A percentile compares a stretch with the other conserved stretches of the same genome.
Conservation (phyloP, 176 grass and related monocot species). For the Hyparrhenia diplandra region DNA sequence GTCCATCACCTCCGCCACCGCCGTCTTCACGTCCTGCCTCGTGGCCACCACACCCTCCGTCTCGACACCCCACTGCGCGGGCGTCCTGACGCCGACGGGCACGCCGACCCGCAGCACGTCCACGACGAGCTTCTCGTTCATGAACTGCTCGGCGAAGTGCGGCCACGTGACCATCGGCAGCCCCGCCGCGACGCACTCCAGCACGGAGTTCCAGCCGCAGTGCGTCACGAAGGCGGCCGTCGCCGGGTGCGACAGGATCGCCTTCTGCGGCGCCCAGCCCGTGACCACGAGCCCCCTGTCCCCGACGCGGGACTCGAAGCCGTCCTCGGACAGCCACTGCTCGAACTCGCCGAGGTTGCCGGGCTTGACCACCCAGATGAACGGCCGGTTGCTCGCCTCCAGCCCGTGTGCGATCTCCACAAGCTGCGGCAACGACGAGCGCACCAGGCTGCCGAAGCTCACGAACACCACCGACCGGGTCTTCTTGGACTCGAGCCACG, state of each 20-base stretch:
- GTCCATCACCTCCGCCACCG: no score
- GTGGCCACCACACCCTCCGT: no score
- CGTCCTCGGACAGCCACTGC: constrained; percentile 27
- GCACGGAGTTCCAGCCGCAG: constrained; percentile 45
- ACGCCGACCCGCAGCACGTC: constrained; percentile 16
- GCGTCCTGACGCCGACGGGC: constrained; percentile 13
- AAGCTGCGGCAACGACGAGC: constrained; percentile 31
- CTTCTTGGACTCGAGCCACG: constrained; percentile 47
- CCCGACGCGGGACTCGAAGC: constrained; percentile 45
- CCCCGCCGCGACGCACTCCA: constrained; percentile 25
- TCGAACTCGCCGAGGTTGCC: constrained; percentile 29
- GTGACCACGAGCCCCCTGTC: constrained; percentile 27
- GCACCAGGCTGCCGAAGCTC: constrained; percentile 61
- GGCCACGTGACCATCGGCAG: constrained; percentile 39
- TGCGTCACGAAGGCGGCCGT: constrained; percentile 37
- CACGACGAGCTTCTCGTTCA: constrained; percentile 37
- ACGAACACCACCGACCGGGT: constrained; percentile 47
- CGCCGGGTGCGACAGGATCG: constrained; percentile 41
- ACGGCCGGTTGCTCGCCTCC: constrained; percentile 25
- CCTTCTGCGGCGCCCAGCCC: constrained; percentile 42
- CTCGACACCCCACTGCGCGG: no score
- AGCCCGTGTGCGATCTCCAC: constrained; percentile 33
- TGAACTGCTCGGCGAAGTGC: constrained; percentile 33
- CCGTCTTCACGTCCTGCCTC: no score
- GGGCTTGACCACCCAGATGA: constrained; percentile 47